A percentile compares a stretch with the other conserved stretches of the same genome.
These are phyloP conservation scores for Corynascus novoguineensis DNA, from an alignment of 495 filamentous ascomycete genomes.

Conservation along the genomic window DNA sequence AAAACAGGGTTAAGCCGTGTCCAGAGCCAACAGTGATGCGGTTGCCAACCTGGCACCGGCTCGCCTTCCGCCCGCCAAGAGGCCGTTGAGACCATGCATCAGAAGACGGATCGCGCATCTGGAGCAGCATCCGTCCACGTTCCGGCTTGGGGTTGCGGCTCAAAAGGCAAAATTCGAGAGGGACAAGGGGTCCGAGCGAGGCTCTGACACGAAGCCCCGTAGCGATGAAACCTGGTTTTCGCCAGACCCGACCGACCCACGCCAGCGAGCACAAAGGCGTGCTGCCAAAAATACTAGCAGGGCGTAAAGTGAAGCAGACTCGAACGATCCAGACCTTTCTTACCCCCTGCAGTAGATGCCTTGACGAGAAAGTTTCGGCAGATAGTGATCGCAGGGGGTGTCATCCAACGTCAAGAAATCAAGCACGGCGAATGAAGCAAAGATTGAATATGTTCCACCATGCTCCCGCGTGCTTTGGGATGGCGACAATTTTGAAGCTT, in stretches of 20 bases:
- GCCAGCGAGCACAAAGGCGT: conserved; percentile 13
- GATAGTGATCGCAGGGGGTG: no score
- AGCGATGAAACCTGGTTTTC: conserved; percentile 20
- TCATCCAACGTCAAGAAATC: no score
- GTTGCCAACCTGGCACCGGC: background rate
- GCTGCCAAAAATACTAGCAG: conserved; percentile 7
- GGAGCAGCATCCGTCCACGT: conserved; percentile 23
- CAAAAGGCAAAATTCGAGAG: conserved; percentile 7
- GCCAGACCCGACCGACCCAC: background rate
- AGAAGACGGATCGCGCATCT: conserved; percentile 5
- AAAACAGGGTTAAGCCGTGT: background rate
- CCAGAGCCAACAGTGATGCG: background rate
- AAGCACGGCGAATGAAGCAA: no score
- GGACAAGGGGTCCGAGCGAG: conserved; percentile 17
- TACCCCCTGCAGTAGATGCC: background rate
- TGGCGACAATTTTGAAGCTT: no score
- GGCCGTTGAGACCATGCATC: conserved; percentile 8
- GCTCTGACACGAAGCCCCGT: conserved; percentile 24
- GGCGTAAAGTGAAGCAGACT: conserved; percentile 5
- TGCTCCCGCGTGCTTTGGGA: no score
- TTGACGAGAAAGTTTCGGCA: conserved; percentile 3
- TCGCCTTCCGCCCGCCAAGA: conserved; percentile 3
- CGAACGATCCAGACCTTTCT: background rate
- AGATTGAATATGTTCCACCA: no score
- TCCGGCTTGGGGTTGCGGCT: conserved; percentile 18